Conservation (phyloP, 2,329 filamentous ascomycete genomes). For the Penicillium sp. region DNA sequence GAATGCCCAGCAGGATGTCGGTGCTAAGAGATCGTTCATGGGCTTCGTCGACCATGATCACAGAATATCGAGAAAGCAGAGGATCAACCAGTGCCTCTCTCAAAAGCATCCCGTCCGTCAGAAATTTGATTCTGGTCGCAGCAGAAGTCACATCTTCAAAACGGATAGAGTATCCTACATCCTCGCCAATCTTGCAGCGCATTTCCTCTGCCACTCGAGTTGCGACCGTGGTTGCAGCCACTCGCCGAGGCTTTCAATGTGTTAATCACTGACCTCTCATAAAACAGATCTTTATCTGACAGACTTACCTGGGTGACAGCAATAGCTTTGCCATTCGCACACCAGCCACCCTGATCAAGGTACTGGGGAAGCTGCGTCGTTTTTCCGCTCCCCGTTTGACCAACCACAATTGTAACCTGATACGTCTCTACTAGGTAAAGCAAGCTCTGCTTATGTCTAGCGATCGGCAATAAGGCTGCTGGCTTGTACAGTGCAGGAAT, state of each 20-base stretch:
- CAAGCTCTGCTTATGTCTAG: slow-evolving; percentile 70
- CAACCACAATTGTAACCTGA: slow-evolving; percentile 81
- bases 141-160: slow-evolving; percentile 88
- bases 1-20: slow-evolving; percentile 77
- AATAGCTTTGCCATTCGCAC: slow-evolving; percentile 71
- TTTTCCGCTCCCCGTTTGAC: slow-evolving; percentile 91
- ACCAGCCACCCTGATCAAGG: slow-evolving; percentile 84
- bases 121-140: slow-evolving; percentile 82
- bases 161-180: slow-evolving; percentile 86
- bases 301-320: slow-evolving; percentile 77
- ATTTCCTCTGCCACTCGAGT: slow-evolving; percentile 84
- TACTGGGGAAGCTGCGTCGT: slow-evolving; percentile 95
- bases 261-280: slow-evolving; percentile 1
- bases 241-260: slow-evolving; percentile 65
- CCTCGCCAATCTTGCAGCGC: slow-evolving; percentile 77
- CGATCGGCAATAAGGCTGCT: slow-evolving; percentile 74
- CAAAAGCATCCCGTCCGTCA: slow-evolving; percentile 87
- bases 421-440: slow-evolving; percentile 81
- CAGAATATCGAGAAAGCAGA: slow-evolving; percentile 79
- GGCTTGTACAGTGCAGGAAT: slow-evolving; percentile 86
- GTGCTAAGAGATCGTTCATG: slow-evolving; percentile 91
- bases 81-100: slow-evolving; percentile 91
- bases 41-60: slow-evolving; percentile 97
- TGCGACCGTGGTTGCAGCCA: slow-evolving; percentile 87
- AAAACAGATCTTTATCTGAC: background rate